These are phyloP conservation scores for Talaromyces atroroseus DNA, from an alignment of 2,329 filamentous ascomycete genomes.

Conservation along the genomic window DNA sequence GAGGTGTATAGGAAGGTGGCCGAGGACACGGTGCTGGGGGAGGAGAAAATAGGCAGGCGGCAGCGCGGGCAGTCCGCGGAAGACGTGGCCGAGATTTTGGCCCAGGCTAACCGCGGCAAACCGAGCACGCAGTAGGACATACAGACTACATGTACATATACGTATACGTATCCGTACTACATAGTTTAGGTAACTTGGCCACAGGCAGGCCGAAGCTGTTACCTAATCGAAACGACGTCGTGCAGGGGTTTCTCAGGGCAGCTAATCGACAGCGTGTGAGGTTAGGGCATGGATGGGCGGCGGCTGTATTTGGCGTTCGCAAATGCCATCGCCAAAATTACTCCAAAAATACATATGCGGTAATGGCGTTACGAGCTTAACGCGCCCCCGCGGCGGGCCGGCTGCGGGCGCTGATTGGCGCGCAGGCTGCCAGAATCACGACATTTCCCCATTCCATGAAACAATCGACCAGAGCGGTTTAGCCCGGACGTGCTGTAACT, in stretches of 20 bases:
- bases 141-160: no score
- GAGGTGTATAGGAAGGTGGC: constrained; percentile 49
- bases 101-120: constrained; percentile 1
- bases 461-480: constrained; percentile 30
- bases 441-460: constrained; percentile 41
- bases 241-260: no score
- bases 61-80: constrained; percentile 38
- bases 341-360: background rate
- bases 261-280: no score
- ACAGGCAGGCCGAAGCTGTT: no score
- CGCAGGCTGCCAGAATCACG: constrained; percentile 32
- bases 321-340: background rate
- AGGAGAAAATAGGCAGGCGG: constrained; percentile 38
- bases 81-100: constrained; percentile 39
- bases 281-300: no score
- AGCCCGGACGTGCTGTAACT: background rate
- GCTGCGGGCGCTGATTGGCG: constrained; percentile 16
- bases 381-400: background rate
- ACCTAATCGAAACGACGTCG: no score
- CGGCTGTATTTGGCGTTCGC: no score
- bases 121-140: no score
- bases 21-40: constrained; percentile 44
- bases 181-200: no score
- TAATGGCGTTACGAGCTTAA: background rate
- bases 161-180: no score